These are phyloP conservation scores for Jatropha podagrica DNA, from an alignment of 441 rosid genomes.

Conservation along the genomic window DNA sequence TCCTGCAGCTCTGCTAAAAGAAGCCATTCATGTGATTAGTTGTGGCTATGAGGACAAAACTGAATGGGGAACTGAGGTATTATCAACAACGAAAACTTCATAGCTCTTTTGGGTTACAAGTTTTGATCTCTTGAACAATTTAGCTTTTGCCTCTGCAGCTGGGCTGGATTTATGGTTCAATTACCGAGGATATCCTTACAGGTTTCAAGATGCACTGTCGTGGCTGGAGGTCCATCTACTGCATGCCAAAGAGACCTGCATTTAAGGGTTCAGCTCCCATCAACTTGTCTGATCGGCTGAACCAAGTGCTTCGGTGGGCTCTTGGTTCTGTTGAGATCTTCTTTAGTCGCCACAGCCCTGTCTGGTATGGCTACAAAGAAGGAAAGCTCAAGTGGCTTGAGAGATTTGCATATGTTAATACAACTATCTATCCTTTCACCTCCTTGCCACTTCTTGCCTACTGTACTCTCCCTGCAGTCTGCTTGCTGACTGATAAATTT, in stretches of 20 bases:
- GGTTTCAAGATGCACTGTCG: slow-evolving; percentile 98
- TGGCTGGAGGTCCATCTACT: slow-evolving; percentile 95
- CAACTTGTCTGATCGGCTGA: slow-evolving; percentile 85
- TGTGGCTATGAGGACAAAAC: slow-evolving; percentile 95
- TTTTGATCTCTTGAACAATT: slow-evolving; percentile 17
- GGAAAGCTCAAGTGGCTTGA: slow-evolving; percentile 94
- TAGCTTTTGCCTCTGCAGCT: slow-evolving; percentile 46
- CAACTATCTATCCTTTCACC: slow-evolving; percentile 92
- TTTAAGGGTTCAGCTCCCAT: slow-evolving; percentile 97
- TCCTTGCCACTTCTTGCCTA: slow-evolving; percentile 94
- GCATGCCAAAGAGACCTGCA: slow-evolving; percentile 82
- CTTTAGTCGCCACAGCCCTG: slow-evolving; percentile 88
- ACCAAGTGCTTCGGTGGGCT: slow-evolving; percentile 97
- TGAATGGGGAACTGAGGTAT: slow-evolving; percentile 96
- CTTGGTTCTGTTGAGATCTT: slow-evolving; percentile 97
- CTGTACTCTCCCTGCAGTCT: slow-evolving; percentile 82
- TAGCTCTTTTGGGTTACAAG: slow-evolving; percentile 13
- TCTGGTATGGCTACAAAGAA: slow-evolving; percentile 80
- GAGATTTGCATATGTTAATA: slow-evolving; percentile 80
- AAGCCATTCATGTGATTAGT: slow-evolving; percentile 96
- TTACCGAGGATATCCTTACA: slow-evolving; percentile 91
- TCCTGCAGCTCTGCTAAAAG: slow-evolving; percentile 76
- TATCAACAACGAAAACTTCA: slow-evolving; percentile 2
- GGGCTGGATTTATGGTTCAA: slow-evolving; percentile 95
- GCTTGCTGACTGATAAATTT: slow-evolving; percentile 89